Evolutionary conservation across 495 filamentous ascomycete species (phyloP), one percentile per base, ranked within the genome.

Genomic region (Tuber melanosporum): DNA sequence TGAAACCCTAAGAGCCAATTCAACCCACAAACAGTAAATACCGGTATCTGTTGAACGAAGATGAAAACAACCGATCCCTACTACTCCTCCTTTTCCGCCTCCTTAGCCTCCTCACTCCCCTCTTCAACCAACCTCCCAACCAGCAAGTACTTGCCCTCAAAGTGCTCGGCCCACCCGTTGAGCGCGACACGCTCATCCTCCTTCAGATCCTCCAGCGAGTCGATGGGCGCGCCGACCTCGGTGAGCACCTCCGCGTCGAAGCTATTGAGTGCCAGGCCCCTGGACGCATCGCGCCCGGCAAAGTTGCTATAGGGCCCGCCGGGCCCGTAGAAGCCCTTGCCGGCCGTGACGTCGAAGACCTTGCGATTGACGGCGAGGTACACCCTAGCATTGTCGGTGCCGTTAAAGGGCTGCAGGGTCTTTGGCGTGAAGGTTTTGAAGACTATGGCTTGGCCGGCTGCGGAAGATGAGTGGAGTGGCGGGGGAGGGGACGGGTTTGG

Each of bases 171-270:
- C 95, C 95, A 99, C 10, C 91, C 92, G 83, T 87, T 87, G 84
- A 99, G 85, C 69, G 93, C 91, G 83, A 94, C 93, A 85, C 91
- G 86, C 87, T 98, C 90, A 44, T 97, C 94, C 0, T 83, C 85
- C 20, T 88, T 90, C 71, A 99, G 85, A 71, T 91, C 93, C 73
- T 89, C 87, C 41, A 98, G 87, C 71, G 88, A 90, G 85, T 99
- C 96, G 76, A 99, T 85, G 41, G 94, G 94, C 5, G 90, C 94
- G 69, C 94, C 89, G 73, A 98, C 85, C 84, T 97, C 92, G 49
- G 95, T 98, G 86, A 98, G 85, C 95, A 98, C 97, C 7, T 94
- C 91, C 87, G 94, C 91, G 82, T 98, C 96, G 84, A 99, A 98
- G 86, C 93, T 97, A 79, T 94, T 92, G 85, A 88, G 92, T 5